Base-by-base conservation (phyloP, 768 basidiomycete genomes). In the Chlorophyllum brunneum region DNA sequence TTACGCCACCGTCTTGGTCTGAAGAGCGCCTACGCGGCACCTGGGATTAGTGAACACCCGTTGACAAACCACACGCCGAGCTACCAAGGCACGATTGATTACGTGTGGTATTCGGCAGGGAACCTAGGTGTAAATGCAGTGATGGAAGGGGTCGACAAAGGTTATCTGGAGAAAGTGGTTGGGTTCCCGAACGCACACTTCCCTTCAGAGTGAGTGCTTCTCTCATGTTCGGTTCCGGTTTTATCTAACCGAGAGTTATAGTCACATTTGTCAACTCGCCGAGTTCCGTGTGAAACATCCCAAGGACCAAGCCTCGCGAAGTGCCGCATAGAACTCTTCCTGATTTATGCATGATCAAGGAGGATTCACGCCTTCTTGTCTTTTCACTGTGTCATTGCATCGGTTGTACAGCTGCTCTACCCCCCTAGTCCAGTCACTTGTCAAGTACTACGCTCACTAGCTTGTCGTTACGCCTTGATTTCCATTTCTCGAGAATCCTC, bases 151-250 rank as follows among this genome's bases (percentile, higher is more conserved):
- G 85, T 98, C 54, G 94, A 98, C 65, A 77, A 75, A 60, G 65
- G 65, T 22, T 99, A 99, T 73, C 65, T 98, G 65, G 83, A 87
- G 58, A 92, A 92, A 72, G 83, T 83, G 15, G 95, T 98, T 39
- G 97, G 97, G 31, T 98, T 98, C 78, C 97, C 97, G 24, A 95
- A 98, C 67, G 82, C 85, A 1, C 92, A 98, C 65, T 97, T 94
- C 78, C 93, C 95, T 20, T 95, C 93, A 54, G 95, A 98, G 94
- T 98, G 69, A 65, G 92, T 85, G 13, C 56, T 53, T 9, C 5
- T 41, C 33, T 51, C 46, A 48, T 24, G 34, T 47, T 44, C 5
- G 8, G 5, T 33, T 42, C 26, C 16, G 15, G 4, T 45, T 15
- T 15, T 29, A 5, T 38, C 44, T 57, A 34, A 48, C 41, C 30